Conservation (phyloP, 2,329 filamentous ascomycete species). For the Colletotrichum nymphaeae region DNA sequence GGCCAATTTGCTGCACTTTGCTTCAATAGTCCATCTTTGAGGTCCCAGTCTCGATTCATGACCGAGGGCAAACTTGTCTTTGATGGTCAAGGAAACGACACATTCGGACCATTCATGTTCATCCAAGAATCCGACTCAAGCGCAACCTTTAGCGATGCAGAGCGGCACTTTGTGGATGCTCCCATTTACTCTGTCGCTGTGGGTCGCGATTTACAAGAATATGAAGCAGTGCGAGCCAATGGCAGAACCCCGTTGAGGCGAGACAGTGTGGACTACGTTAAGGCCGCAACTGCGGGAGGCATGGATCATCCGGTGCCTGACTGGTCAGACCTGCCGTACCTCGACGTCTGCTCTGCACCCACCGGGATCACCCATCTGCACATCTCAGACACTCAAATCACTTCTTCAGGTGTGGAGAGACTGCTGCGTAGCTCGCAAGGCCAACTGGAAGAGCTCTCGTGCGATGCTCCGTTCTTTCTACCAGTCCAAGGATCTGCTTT, state of each 20-base stretch:
- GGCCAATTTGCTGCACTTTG: constrained; percentile 45
- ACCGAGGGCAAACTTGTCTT: constrained; percentile 58
- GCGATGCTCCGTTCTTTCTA: constrained; percentile 51
- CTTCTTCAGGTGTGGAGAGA: constrained; percentile 53
- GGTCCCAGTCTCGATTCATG: constrained; percentile 51
- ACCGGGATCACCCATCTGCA: constrained; percentile 65
- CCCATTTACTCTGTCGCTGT: constrained; percentile 53
- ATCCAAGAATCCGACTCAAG: constrained; percentile 62
- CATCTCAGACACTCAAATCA: constrained; percentile 62
- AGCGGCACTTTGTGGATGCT: constrained; percentile 60
- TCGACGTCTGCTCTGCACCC: constrained; percentile 40
- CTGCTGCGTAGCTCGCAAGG: constrained; percentile 57
- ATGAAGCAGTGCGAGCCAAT: constrained; percentile 40
- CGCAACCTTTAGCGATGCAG: constrained; percentile 54
- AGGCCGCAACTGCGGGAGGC: constrained; percentile 37
- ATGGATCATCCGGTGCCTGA: constrained; percentile 22
- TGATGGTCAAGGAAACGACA: constrained; percentile 42
- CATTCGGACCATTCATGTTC: constrained; percentile 55
- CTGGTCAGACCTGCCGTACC: constrained; percentile 30
- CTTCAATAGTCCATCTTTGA: constrained; percentile 47
- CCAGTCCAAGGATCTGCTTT: neutral
- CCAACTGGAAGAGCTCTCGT: constrained; percentile 64
- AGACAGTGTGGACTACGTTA: constrained; percentile 48
- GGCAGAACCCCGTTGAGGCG: constrained; percentile 44
- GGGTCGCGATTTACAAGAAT: constrained; percentile 39